A percentile compares a stretch with the other conserved stretches of the same genome.
phyloP scores from a whole-genome alignment of 148 eudicot species.

The Chenopodium formosanum region DNA sequence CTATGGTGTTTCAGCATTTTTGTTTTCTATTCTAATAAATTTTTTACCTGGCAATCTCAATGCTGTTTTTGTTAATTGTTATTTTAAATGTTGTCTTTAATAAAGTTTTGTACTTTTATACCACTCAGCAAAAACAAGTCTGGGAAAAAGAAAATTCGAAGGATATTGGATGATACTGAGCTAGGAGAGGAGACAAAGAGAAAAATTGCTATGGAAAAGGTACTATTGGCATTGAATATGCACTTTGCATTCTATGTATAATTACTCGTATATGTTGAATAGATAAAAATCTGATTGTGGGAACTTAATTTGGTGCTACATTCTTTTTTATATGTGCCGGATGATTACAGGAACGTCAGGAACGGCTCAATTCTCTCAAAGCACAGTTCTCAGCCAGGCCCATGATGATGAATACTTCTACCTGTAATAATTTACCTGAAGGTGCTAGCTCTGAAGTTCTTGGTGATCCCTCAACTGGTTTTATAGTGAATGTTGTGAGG shows the following conservation, averaged over 20 bases:
- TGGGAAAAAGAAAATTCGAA: constrained; percentile 82
- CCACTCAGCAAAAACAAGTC: constrained; percentile 48
- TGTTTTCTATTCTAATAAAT: neutral
- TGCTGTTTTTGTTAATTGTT: neutral
- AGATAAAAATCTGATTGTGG: neutral
- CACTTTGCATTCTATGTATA: neutral
- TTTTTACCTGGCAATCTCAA: neutral
- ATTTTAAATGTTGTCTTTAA: neutral
- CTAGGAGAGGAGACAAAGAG: constrained; percentile 95
- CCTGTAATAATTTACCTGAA: constrained; percentile 46
- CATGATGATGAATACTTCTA: constrained; percentile 42
- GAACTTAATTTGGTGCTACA: neutral
- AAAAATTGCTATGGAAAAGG: constrained; percentile 99
- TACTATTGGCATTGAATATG: constrained; percentile 25
- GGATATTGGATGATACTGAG: constrained; percentile 93
- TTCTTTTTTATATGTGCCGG: constrained; percentile 15
- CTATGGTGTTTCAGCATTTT: neutral
- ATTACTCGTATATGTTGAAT: neutral
- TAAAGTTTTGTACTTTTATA: constrained; percentile 9
- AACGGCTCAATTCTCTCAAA: constrained; percentile 80
- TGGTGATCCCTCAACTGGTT: constrained; percentile 77
- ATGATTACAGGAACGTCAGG: constrained; percentile 80
- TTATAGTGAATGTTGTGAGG: constrained; percentile 88
- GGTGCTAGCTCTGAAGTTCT: constrained; percentile 67
- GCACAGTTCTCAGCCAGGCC: constrained; percentile 68